phyloP scores from a whole-genome alignment of 1,284 basidiomycete genomes.

The Dichomitus squalens region DNA sequence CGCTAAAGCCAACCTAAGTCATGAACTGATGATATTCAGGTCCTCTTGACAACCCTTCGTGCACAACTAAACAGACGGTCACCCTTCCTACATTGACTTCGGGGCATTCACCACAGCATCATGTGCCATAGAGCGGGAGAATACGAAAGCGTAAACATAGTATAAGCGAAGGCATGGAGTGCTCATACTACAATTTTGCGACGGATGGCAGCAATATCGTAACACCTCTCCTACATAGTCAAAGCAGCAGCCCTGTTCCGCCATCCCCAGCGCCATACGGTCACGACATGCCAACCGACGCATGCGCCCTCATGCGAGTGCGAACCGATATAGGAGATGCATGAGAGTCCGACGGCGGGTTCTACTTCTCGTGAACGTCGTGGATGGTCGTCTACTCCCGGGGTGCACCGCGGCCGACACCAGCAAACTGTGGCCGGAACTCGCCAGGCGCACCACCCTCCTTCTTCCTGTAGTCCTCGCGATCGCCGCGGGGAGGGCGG shows the following conservation, averaged over 20 bases:
- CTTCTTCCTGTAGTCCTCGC: constrained; percentile 90
- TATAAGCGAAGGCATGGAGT: constrained; percentile 40
- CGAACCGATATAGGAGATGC: background rate
- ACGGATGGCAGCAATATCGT: constrained; percentile 30
- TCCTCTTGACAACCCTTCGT: too few relatives aligned
- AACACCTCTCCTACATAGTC: constrained; percentile 26
- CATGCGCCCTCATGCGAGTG: constrained; percentile 3
- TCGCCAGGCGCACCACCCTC: constrained; percentile 75
- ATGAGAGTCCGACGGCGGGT: constrained; percentile 3
- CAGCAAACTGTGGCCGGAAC: constrained; percentile 83
- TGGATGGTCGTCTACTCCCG: constrained; percentile 43
- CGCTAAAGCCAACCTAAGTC: too few relatives aligned
- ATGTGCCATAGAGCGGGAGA: too few relatives aligned
- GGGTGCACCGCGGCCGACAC: constrained; percentile 86
- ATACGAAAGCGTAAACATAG: constrained; percentile 35
- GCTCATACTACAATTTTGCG: constrained; percentile 44
- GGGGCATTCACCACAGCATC: too few relatives aligned
- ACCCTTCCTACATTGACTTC: too few relatives aligned
- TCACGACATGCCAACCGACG: constrained; percentile 21
- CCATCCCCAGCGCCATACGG: constrained; percentile 22
- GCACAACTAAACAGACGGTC: too few relatives aligned
- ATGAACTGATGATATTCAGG: too few relatives aligned
- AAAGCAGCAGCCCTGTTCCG: constrained; percentile 17
- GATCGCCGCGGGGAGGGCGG: constrained; percentile 85
- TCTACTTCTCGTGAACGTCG: constrained; percentile 15